Evolutionary conservation across 257 asterid species (phyloP).

Genomic region (Nicotiana attenuata): DNA sequence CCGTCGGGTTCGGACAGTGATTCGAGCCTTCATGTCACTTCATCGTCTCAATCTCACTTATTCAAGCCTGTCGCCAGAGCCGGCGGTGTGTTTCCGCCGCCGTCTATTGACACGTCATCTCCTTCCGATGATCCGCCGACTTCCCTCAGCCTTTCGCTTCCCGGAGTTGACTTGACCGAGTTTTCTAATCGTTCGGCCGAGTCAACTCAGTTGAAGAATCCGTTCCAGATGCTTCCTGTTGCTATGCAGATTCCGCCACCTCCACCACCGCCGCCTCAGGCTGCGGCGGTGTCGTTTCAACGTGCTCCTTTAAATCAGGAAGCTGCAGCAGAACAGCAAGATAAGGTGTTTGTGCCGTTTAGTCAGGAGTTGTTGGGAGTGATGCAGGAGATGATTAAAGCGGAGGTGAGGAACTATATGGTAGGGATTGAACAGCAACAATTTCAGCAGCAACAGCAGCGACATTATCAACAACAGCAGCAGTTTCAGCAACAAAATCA

Average conservation of each 20-base stretch:
- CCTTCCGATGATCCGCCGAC: constrained; percentile 56
- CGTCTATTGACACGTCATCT: constrained; percentile 29
- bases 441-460: constrained; percentile 15
- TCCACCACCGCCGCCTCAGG: constrained; percentile 10
- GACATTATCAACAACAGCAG: constrained; percentile 26
- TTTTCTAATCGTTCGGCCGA: constrained; percentile 16
- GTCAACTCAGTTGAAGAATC: constrained; percentile 20
- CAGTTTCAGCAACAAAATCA: constrained; percentile 26
- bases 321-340: constrained; percentile 27
- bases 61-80: constrained; percentile 52
- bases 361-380: constrained; percentile 57
- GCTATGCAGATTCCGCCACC: constrained; percentile 12
- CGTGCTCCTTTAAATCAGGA: constrained; percentile 5
- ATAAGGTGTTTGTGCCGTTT: constrained; percentile 47
- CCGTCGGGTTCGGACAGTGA: constrained; percentile 85
- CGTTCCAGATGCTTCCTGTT: constrained; percentile 20
- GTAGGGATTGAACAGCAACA: constrained; percentile 34
- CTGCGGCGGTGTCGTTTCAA: not conserved
- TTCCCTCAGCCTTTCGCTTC: constrained; percentile 69
- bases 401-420: constrained; percentile 83
- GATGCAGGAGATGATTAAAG: constrained; percentile 81
- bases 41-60: constrained; percentile 24
- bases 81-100: constrained; percentile 27
- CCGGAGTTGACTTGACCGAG: constrained; percentile 51
- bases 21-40: constrained; percentile 37